Base-by-base conservation (phyloP, 108 stramenopile species). In the Cyclostephanos tholiformis region DNA sequence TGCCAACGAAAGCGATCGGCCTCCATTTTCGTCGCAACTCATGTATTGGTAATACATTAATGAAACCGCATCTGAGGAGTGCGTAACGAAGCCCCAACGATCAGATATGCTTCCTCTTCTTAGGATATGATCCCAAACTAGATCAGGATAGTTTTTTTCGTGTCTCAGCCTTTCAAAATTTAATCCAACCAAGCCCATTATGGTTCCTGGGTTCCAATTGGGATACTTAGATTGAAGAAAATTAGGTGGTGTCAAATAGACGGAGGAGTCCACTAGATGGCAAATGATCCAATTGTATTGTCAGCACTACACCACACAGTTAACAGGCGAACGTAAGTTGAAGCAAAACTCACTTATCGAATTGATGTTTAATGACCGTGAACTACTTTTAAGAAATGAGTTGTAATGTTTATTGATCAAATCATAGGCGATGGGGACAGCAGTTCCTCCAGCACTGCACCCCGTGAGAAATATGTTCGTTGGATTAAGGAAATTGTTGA, bases 21-120 rank as follows among this genome's bases (percentile, higher is more conserved):
- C 35, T 27, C 49, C 44, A 49, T 73, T 74, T 65, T 72, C 50
- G 25, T 65, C 35, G 50, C 22, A 49, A 63, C 72, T 77, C 85
- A 86, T 86, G 59, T 82, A 83, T 74, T 80, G 71, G 50, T 74
- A 86, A 56, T 76, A 83, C 57, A 74, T 81, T 53, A 80, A 71
- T 29, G 79, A 76, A 20, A 84, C 56, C 13, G 79, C 76, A 77
- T 86, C 85, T 20, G 67, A 25, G n/a, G 82, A 80, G 61, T 86
- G 82, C 2, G 83, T 76, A 22, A 86, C 75, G 63, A 86, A 83
- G 16, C 85, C 85, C 85, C 85, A 86, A 46, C 46, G 65, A 46
- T 86, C 79, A 16, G 50, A 38, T 23, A 77, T 83, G 38, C 65
- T 41, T 13, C 85, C 85, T 71, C 82, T 76, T 17, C 60, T 67